Conservation (phyloP, 2,329 filamentous ascomycete species). For the Aspergillus intermedius region DNA sequence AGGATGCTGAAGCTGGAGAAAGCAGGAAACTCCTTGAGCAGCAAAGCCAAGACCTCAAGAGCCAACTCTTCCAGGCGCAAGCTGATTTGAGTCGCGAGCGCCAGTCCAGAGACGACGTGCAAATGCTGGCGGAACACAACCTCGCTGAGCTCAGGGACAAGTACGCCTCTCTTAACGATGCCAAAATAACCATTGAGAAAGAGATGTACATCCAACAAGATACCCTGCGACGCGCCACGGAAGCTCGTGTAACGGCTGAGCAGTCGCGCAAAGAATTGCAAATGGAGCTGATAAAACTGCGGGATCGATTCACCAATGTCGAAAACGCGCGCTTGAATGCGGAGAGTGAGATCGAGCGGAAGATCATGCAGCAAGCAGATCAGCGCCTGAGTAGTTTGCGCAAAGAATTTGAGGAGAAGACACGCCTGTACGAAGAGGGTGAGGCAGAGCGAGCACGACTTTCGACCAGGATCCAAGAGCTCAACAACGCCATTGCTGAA, state of each 20-base stretch:
- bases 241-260: conserved; percentile 72
- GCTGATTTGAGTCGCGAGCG: conserved; percentile 84
- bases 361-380: conserved; percentile 67
- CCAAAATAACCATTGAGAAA: conserved; percentile 96
- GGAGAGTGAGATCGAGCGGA: conserved; percentile 72
- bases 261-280: conserved; percentile 85
- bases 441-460: conserved; percentile 73
- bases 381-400: conserved; percentile 73
- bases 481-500: conserved; percentile 80
- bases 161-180: conserved; percentile 78
- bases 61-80: conserved; percentile 75
- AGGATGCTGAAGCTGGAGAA: conserved; percentile 77
- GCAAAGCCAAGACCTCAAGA: conserved; percentile 81
- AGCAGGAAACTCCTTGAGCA: conserved; percentile 76
- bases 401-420: conserved; percentile 73
- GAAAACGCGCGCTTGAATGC: conserved; percentile 81
- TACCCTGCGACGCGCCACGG: conserved; percentile 74
- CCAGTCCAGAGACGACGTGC: conserved; percentile 89
- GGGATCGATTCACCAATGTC: conserved; percentile 74
- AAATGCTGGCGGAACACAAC: conserved; percentile 84
- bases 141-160: conserved; percentile 75
- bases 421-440: conserved; percentile 68
- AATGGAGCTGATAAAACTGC: conserved; percentile 71
- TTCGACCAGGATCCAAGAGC: conserved; percentile 70
- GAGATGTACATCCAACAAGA: conserved; percentile 96